A percentile compares a stretch with the other conserved stretches of the same genome.
These are phyloP conservation scores for Hyaloscypha finlandica DNA, from an alignment of 495 filamentous ascomycete genomes.

Conservation along the genomic window DNA sequence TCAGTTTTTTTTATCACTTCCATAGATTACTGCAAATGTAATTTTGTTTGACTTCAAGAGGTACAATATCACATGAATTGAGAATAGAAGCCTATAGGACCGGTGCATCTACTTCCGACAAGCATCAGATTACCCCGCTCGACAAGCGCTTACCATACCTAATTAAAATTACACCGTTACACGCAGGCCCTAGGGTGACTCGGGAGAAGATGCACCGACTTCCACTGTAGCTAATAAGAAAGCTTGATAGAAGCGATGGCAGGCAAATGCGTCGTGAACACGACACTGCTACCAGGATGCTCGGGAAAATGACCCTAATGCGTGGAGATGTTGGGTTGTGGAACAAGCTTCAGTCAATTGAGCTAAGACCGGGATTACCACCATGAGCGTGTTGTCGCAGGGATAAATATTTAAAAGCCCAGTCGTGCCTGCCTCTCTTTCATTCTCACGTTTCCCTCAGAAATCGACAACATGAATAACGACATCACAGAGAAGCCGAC, in stretches of 20 bases:
- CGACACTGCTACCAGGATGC: too few relatives aligned
- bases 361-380: constrained; percentile 8
- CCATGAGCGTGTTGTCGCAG: background rate
- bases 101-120: constrained; percentile 11
- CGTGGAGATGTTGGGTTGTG: too few relatives aligned
- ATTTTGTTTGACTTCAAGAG: too few relatives aligned
- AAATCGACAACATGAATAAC: constrained; percentile 16
- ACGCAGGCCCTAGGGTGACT: constrained; percentile 9
- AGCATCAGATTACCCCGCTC: constrained; percentile 11
- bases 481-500: constrained; percentile 17
- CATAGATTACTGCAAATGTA: too few relatives aligned
- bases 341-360: constrained; percentile 18
- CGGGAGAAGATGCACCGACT: constrained; percentile 14
- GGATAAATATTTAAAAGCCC: constrained; percentile 20
- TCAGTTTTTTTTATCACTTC: too few relatives aligned
- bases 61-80: too few relatives aligned
- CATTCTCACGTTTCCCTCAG: constrained; percentile 21
- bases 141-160: constrained; percentile 3
- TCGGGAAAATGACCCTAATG: too few relatives aligned
- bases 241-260: constrained; percentile 1
- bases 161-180: constrained; percentile 9
- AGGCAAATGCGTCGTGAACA: too few relatives aligned
- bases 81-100: background rate
- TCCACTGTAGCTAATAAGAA: constrained; percentile 4
- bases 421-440: constrained; percentile 22